Evolutionary conservation across 1,139 yeast genomes (phyloP), one percentile per base, ranked within the genome.

Genomic region (Debaryomyces nepalensis): DNA sequence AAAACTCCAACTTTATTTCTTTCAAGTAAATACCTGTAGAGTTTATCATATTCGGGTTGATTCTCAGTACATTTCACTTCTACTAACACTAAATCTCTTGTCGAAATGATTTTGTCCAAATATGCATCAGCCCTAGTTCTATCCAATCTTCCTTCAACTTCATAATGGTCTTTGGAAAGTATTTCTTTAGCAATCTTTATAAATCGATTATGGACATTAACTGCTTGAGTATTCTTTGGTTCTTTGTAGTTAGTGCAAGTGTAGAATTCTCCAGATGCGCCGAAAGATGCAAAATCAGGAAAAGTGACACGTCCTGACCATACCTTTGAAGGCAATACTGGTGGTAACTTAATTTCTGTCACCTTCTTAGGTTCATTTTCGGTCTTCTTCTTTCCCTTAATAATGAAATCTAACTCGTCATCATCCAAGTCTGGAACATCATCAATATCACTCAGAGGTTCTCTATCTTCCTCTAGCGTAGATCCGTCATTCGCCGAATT

Each of bases 71-170:
- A 59, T 35, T 46, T 58, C 26, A 82, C 47, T 47, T 73, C 72
- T 32, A 80, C 68, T 21, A 85, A 57, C 26, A 74, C 76, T 26
- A 87, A 58, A 48, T 77, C 77, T 47, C 87, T 69, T 4, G 80
- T 65, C 10, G 65, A 55, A 2, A 67, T 57, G 12, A 84, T 76
- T 50, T 74, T 73, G 34, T 62, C 55, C 43, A 87, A 64, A 55
- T 87, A 87, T 5, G 67, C 66, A 41, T 77, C 81, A 0, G 90
- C 93, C 37, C 64, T 69, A 3, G 51, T 43, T 6, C 71, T 61
- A 54, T 79, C 82, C 38, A 87, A 67, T 42, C 88, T 69, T 2
- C 95, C 95, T 48, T 82, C 85, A 33, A 86, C 68, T 27, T 68
- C 69, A 44, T 84, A 66, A 2, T 67, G 63, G 8, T 57, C 48